Evolutionary conservation across 441 rosid genomes (phyloP).

Genomic region (Populus hybrid): DNA sequence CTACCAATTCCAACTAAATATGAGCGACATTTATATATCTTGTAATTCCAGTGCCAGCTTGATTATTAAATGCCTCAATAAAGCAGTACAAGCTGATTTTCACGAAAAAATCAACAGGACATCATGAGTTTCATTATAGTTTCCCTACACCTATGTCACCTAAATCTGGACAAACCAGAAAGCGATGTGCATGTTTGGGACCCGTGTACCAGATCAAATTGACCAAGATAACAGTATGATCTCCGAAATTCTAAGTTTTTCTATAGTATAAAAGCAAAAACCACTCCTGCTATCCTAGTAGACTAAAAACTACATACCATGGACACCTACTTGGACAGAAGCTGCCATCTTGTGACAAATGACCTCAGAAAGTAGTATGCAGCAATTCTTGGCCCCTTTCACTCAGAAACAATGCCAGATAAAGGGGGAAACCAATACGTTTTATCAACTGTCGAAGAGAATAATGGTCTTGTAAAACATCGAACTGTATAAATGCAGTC

Average conservation of each 20-base stretch:
- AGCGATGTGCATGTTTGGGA: neutral
- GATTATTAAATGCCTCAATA: neutral
- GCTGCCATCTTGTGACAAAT: neutral
- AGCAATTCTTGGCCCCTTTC: neutral
- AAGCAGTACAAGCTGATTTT: neutral
- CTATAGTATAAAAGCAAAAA: neutral
- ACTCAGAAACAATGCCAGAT: neutral
- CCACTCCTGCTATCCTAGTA: neutral
- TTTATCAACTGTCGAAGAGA: neutral
- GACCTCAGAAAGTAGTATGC: neutral
- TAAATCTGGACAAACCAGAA: neutral
- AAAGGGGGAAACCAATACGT: neutral
- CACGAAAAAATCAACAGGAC: neutral
- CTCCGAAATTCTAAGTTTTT: neutral
- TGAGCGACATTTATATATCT: slow-evolving; percentile 38
- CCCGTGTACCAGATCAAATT: neutral
- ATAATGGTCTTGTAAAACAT: neutral
- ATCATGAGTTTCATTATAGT: neutral
- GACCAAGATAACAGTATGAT: neutral
- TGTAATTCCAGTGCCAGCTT: slow-evolving; percentile 80
- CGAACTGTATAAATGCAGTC: neutral
- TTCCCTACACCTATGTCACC: neutral
- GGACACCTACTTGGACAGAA: neutral
- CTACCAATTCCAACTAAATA: slow-evolving; percentile 58
- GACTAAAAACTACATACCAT: neutral